Percentiles rank a stretch among this genome's conserved stretches.
These are phyloP conservation scores for Penicillium soppii DNA, from an alignment of 495 filamentous ascomycete genomes.

Conservation along the genomic window DNA sequence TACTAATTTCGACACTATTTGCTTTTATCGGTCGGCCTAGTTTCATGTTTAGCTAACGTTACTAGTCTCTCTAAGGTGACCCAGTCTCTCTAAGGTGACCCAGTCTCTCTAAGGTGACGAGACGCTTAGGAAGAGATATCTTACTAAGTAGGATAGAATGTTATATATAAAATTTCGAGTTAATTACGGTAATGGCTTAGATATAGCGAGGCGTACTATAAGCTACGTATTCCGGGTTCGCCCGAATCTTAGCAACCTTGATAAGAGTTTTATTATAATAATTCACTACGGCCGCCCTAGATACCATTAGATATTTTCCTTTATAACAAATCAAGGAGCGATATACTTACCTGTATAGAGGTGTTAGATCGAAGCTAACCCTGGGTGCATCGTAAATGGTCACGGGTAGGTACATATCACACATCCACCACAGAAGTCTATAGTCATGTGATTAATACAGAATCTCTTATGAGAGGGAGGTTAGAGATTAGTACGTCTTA, in stretches of 20 bases:
- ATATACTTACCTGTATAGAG: slow-evolving; percentile 11
- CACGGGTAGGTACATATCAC: too few relatives aligned
- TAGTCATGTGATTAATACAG: too few relatives aligned
- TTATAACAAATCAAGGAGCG: neutral
- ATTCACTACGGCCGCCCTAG: slow-evolving; percentile 12
- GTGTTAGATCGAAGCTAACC: slow-evolving; percentile 15
- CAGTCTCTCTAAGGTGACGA: slow-evolving; percentile 4
- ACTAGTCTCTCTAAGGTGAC: too few relatives aligned
- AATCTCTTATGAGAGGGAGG: too few relatives aligned
- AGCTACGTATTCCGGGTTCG: slow-evolving; percentile 16
- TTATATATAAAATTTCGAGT: neutral
- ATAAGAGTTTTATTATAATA: slow-evolving; percentile 15
- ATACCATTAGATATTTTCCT: neutral
- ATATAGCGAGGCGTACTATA: slow-evolving; percentile 9
- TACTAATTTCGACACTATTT: slow-evolving; percentile 10
- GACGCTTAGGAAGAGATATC: neutral
- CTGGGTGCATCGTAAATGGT: slow-evolving; percentile 12
- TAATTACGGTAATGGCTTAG: neutral
- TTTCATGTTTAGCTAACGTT: slow-evolving; percentile 10
- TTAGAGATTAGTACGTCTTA: too few relatives aligned
- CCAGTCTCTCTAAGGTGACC: too few relatives aligned
- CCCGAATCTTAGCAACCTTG: slow-evolving; percentile 11
- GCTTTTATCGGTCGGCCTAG: slow-evolving; percentile 3
- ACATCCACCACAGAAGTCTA: too few relatives aligned
- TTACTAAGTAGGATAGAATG: neutral